Percentiles rank a stretch among this genome's conserved stretches.
phyloP scores from a whole-genome alignment of 345 rosid species.

The Turritis glabra region DNA sequence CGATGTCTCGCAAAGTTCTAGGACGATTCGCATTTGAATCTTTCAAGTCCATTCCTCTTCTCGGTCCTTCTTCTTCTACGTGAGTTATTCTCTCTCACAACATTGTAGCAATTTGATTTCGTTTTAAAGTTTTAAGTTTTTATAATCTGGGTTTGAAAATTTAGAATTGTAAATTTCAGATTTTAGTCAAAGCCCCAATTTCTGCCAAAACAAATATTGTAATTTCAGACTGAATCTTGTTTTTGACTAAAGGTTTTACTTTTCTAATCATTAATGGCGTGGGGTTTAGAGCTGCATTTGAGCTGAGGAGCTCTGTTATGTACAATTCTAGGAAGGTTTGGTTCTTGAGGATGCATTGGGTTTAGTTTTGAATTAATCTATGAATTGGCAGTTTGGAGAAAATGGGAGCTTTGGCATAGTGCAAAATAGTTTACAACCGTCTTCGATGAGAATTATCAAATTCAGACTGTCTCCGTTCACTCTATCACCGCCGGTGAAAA shows the following conservation, averaged over 20 bases:
- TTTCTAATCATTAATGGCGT: background rate
- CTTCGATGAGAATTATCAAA: constrained; percentile 87
- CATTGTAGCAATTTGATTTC: background rate
- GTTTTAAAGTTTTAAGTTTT: constrained; percentile 9
- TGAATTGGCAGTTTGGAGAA: constrained; percentile 60
- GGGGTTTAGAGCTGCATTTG: background rate
- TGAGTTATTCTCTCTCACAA: constrained; percentile 39
- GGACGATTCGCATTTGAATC: constrained; percentile 84
- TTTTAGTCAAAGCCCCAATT: constrained; percentile 8
- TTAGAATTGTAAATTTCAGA: background rate
- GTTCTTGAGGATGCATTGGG: background rate
- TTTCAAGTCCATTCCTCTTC: constrained; percentile 67
- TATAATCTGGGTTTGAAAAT: background rate
- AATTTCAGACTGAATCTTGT: background rate
- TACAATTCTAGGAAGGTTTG: background rate
- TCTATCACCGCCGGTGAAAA: constrained; percentile 85
- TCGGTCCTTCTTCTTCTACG: constrained; percentile 91
- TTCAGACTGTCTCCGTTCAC: constrained; percentile 75
- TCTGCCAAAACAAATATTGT: background rate
- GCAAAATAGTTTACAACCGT: constrained; percentile 54
- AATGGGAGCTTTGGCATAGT: constrained; percentile 80
- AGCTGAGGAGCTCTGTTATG: background rate
- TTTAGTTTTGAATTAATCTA: background rate
- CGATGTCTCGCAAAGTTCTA: constrained; percentile 66
- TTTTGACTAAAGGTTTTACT: background rate